Percentiles rank a stretch among this genome's conserved stretches.
phyloP scores from a whole-genome alignment of 192 early-diverging fungal genomes.

The Coemansia sp. region DNA sequence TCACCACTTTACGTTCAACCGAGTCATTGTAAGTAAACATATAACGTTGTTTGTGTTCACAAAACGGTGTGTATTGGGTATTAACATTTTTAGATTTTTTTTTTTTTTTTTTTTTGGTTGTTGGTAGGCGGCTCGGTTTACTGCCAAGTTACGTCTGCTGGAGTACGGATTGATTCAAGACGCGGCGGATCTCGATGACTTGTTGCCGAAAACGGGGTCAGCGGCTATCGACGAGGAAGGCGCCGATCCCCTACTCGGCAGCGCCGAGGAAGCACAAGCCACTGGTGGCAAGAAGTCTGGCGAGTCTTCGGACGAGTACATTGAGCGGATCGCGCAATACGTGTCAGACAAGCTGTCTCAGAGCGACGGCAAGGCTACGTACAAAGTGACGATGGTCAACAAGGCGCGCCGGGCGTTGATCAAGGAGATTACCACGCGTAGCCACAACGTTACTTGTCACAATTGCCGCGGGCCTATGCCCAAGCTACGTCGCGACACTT shows the following conservation, averaged over 20 bases:
- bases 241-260: conserved; percentile 13
- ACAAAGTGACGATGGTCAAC: conserved; percentile 56
- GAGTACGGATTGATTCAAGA: conserved; percentile 85
- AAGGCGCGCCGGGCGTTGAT: conserved; percentile 46
- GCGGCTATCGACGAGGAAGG: conserved; percentile 57
- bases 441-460: conserved; percentile 58
- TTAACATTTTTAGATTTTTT: background rate
- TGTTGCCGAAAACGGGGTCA: conserved; percentile 47
- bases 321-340: conserved; percentile 64
- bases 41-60: background rate
- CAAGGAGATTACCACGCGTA: conserved; percentile 42
- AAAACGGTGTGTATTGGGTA: background rate
- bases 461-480: conserved; percentile 68
- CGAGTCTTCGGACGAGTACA: conserved; percentile 59
- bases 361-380: conserved; percentile 19
- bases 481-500: conserved; percentile 78
- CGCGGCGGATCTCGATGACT: conserved; percentile 78
- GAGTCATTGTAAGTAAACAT: conserved; percentile 42
- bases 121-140: conserved; percentile 57
- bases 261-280: conserved; percentile 3
- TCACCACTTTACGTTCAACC: conserved; percentile 70
- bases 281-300: conserved; percentile 13
- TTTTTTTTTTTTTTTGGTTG: background rate
- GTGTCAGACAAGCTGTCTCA: conserved; percentile 51
- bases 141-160: conserved; percentile 81